phyloP scores from a whole-genome alignment of 2,329 filamentous ascomycete genomes.

The Amesomyces nigricolor region DNA sequence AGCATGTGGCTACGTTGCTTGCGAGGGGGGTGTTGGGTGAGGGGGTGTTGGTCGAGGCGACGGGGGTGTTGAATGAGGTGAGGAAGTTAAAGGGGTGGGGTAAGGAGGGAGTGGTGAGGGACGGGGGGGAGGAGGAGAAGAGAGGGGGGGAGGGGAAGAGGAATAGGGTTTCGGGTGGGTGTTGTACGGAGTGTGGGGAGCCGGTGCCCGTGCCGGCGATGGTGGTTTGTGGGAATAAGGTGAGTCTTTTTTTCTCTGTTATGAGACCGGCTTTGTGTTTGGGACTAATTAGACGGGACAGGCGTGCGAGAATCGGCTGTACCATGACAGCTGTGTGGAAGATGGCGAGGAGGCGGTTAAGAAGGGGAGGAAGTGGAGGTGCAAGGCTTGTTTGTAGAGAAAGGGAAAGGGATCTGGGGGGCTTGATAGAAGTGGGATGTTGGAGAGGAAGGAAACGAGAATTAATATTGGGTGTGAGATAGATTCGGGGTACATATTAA shows the following conservation, averaged over 20 bases:
- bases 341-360: slow-evolving; percentile 34
- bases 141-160: slow-evolving; percentile 29
- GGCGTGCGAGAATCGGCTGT: slow-evolving; percentile 41
- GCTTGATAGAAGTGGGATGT: background rate
- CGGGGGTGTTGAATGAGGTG: slow-evolving; percentile 40
- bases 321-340: slow-evolving; percentile 44
- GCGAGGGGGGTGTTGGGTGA: slow-evolving; percentile 44
- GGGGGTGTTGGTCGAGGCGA: slow-evolving; percentile 38
- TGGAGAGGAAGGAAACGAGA: too few relatives aligned
- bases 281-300: slow-evolving; percentile 22
- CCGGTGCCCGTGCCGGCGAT: slow-evolving; percentile 43
- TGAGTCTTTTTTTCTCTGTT: slow-evolving; percentile 29
- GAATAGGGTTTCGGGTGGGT: slow-evolving; percentile 38
- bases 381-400: slow-evolving; percentile 18
- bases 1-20: slow-evolving; percentile 48
- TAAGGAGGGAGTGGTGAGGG: slow-evolving; percentile 4
- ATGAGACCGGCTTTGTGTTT: background rate
- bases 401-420: background rate
- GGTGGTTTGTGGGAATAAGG: slow-evolving; percentile 47
- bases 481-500: too few relatives aligned
- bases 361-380: slow-evolving; percentile 27
- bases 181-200: slow-evolving; percentile 42
- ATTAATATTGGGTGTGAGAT: too few relatives aligned
- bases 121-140: background rate
- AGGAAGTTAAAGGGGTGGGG: slow-evolving; percentile 16